Percentiles rank a stretch among this genome's conserved stretches.
These are phyloP conservation scores for Chlorencoelia australis DNA, from an alignment of 2,329 filamentous ascomycete genomes.

Conservation along the genomic window DNA sequence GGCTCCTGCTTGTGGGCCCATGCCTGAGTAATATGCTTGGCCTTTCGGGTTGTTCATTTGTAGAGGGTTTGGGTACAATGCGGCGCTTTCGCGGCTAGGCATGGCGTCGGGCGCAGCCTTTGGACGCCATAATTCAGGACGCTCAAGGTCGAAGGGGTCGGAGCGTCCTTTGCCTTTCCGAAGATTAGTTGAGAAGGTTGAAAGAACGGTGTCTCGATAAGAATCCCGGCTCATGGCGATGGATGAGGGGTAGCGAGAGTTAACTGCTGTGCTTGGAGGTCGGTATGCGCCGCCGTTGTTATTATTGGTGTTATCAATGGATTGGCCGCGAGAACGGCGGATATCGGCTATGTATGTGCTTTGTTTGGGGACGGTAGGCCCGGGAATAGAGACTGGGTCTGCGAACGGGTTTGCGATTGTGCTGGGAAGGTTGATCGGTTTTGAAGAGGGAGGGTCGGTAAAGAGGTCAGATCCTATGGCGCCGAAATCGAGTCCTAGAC, in stretches of 20 bases:
- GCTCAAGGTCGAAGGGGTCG: constrained; percentile 56
- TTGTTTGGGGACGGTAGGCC: constrained; percentile 23
- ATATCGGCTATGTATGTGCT: constrained; percentile 38
- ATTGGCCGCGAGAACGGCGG: constrained; percentile 40
- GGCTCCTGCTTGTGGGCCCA: background rate
- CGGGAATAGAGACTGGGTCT: constrained; percentile 19
- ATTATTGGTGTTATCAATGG: constrained; percentile 28
- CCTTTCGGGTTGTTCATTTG: no score
- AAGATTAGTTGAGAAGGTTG: constrained; percentile 30
- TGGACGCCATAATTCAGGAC: constrained; percentile 34
- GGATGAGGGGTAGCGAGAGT: constrained; percentile 22
- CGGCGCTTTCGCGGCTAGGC: background rate
- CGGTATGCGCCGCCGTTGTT: constrained; percentile 17
- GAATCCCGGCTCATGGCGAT: constrained; percentile 24
- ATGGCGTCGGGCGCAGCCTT: constrained; percentile 2
- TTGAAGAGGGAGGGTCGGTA: constrained; percentile 14
- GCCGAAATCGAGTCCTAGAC: constrained; percentile 20
- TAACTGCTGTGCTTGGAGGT: constrained; percentile 12
- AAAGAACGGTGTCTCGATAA: constrained; percentile 33
- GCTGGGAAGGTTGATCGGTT: background rate
- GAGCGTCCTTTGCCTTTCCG: constrained; percentile 49
- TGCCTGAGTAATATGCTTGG: no score
- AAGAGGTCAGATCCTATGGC: constrained; percentile 19
- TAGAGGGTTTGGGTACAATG: constrained; percentile 3
- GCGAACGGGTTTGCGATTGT: constrained; percentile 7